Base-by-base conservation (phyloP, 73 alveolate species). In the Paraurostyla sp. region DNA sequence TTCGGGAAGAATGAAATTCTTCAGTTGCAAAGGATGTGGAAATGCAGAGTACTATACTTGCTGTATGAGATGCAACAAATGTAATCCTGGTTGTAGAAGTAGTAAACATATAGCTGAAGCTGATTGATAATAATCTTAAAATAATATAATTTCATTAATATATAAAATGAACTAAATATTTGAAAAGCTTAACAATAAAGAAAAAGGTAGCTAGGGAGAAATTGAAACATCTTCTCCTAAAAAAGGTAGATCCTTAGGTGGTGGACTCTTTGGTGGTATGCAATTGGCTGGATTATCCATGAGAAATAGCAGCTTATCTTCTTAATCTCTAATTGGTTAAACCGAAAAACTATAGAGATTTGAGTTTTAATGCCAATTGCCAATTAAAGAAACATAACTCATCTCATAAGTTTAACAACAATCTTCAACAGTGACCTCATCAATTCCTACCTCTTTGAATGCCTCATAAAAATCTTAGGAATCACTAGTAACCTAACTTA, bases 11-110 rank as follows among this genome's bases (percentile, higher is more conserved):
- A 56, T 92, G 71, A 92, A 92, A 51, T 92, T 65, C 83, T 92
- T 49, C 71, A 90, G 96, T 0, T 92, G 97, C 59, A 91, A 89
- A 80, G 93, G 92, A 11, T 92, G 97, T 73, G 97, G 97, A 32
- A 88, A 87, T 29, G 95, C 83, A 60, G 94, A 92, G 58, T 92
- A 92, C 49, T 85, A 90, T 59, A 58, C 92, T 0, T 92, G 97
- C 76, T 92, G 97, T 85, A 52, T 48, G 62, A n/a, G 83, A 41
- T 92, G 97, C 62, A 60, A 60, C 25, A 83, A 91, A 36, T 92
- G 97, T 52, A 59, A 54, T 49, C 81, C 58, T 15, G 97, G 97
- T 4, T 92, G 97, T 68, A 93, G 88, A 78, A 62, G 63, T 29
- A 32, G 51, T 29, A 87, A 38, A 27, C 97, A 93, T 87, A 85